Conservation (phyloP, 495 filamentous ascomycete genomes). For the Coniosporium apollinis region DNA sequence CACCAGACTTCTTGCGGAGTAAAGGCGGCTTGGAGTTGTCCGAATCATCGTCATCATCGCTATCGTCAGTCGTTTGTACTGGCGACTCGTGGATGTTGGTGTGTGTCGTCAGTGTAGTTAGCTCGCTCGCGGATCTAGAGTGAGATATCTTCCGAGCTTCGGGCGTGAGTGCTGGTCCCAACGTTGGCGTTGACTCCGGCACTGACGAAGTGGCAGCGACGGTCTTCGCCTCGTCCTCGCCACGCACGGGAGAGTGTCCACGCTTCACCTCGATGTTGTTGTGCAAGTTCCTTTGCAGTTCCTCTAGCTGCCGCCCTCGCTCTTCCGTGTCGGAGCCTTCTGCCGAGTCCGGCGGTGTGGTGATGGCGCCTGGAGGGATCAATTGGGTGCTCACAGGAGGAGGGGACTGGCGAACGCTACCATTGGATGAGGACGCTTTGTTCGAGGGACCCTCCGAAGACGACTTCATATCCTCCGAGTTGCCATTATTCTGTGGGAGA, state of each 20-base stretch:
- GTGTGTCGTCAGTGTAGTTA: slow-evolving; percentile 23
- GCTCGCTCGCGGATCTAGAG: slow-evolving; percentile 70
- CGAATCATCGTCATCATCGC: slow-evolving; percentile 43
- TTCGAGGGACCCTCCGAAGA: background rate
- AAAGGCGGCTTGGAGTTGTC: slow-evolving; percentile 53
- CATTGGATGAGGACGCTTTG: slow-evolving; percentile 7
- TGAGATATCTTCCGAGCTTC: slow-evolving; percentile 58
- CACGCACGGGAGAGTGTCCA: too few relatives aligned
- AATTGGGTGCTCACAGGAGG: slow-evolving; percentile 52
- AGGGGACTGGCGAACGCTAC: slow-evolving; percentile 55
- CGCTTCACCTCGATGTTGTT: slow-evolving; percentile 13
- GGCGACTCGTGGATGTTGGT: slow-evolving; percentile 11
- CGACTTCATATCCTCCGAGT: background rate
- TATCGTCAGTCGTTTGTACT: slow-evolving; percentile 19
- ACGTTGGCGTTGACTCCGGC: slow-evolving; percentile 4
- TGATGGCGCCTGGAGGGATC: slow-evolving; percentile 65
- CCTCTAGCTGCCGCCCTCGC: slow-evolving; percentile 3
- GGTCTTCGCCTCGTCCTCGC: slow-evolving; percentile 1
- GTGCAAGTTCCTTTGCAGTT: slow-evolving; percentile 21
- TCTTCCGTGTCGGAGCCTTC: slow-evolving; percentile 72
- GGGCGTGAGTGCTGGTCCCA: slow-evolving; percentile 27
- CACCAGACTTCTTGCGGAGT: slow-evolving; percentile 95
- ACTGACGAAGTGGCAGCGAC: slow-evolving; percentile 5
- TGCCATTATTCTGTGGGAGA: slow-evolving; percentile 21
- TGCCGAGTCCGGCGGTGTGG: slow-evolving; percentile 75